Percentiles rank a stretch among this genome's conserved stretches.
Conservation (phyloP, 331 rosid genomes). For the Cydonia oblonga region DNA sequence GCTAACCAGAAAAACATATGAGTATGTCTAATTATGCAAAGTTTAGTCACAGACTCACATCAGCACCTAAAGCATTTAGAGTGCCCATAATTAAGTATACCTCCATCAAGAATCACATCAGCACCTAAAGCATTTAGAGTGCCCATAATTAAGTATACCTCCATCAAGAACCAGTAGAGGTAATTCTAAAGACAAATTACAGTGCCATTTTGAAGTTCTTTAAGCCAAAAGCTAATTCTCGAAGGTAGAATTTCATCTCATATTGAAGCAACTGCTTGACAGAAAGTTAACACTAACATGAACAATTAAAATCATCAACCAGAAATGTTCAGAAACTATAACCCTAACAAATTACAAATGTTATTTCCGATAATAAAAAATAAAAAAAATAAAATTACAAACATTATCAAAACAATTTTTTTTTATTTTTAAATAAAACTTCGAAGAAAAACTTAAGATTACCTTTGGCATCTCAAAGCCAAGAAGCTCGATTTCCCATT, state of each 20-base stretch:
- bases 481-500: slow-evolving; percentile 95
- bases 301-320: not conserved
- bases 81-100: not conserved
- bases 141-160: not conserved
- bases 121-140: not conserved
- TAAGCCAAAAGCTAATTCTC: not conserved
- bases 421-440: not conserved
- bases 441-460: not conserved
- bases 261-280: not conserved
- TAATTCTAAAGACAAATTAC: not conserved
- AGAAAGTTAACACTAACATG: not conserved
- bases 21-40: too few species aligned
- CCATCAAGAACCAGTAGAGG: not conserved
- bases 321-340: not conserved
- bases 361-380: too few species aligned
- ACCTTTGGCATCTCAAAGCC: slow-evolving; percentile 94
- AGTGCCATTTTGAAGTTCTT: not conserved
- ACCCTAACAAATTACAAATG: not conserved
- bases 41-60: too few species aligned
- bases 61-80: not conserved
- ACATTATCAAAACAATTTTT: not conserved
- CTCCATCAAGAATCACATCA: not conserved
- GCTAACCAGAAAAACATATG: not conserved
- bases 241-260: not conserved
- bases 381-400: too few species aligned